Conservation (phyloP, 805 yeast species). For the Nakazawaea ambrosiae region DNA sequence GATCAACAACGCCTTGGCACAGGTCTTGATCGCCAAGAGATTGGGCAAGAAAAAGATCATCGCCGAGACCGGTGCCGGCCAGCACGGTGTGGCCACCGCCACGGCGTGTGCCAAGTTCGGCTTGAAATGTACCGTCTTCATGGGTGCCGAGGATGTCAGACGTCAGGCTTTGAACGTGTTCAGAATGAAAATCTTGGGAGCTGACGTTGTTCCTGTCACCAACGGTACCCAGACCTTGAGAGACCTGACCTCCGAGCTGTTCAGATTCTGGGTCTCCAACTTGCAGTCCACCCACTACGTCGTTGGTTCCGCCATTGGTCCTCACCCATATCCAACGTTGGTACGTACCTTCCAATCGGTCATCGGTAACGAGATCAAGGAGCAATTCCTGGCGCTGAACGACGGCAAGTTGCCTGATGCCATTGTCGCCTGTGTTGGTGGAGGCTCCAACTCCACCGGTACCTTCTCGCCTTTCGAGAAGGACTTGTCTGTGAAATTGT, state of each 20-base stretch:
- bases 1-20: conserved; percentile 79
- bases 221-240: conserved; percentile 94
- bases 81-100: conserved; percentile 90
- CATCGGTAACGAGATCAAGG: conserved; percentile 90
- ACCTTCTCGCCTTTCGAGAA: conserved; percentile 91
- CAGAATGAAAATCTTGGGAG: conserved; percentile 95
- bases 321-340: conserved; percentile 97
- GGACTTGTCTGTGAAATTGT: conserved; percentile 65
- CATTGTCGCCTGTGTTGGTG: conserved; percentile 98
- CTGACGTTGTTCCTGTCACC: conserved; percentile 86
- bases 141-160: conserved; percentile 99
- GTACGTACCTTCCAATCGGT: conserved; percentile 98
- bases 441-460: conserved; percentile 97
- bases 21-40: conserved; percentile 71
- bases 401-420: conserved; percentile 85
- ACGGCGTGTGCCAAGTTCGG: conserved; percentile 94
- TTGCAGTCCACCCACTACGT: conserved; percentile 84
- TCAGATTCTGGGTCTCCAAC: conserved; percentile 91
- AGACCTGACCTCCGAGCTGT: conserved; percentile 97
- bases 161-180: conserved; percentile 98
- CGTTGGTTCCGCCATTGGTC: conserved; percentile 98
- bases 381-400: conserved; percentile 76
- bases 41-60: conserved; percentile 70
- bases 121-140: conserved; percentile 84
- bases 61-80: conserved; percentile 93